A percentile compares a stretch with the other conserved stretches of the same genome.
Conservation (phyloP, 1,139 yeast genomes). For the Candida neerlandica region DNA sequence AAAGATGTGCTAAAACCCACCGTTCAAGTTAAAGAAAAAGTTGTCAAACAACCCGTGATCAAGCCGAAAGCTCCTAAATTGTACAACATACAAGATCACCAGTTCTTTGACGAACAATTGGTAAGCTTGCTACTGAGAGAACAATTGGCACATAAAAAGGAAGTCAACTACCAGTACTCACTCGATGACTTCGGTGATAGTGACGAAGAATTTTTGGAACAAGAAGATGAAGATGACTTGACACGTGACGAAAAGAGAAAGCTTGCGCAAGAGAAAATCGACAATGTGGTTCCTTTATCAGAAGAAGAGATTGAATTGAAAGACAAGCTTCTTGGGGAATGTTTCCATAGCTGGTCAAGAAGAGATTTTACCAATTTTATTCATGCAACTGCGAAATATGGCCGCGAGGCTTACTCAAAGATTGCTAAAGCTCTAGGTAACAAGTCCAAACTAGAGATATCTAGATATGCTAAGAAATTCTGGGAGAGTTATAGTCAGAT, state of each 20-base stretch:
- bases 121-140: slow-evolving; percentile 73
- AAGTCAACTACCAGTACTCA: slow-evolving; percentile 70
- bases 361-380: slow-evolving; percentile 87
- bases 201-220: slow-evolving; percentile 60
- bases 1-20: slow-evolving; percentile 66
- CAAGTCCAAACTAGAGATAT: slow-evolving; percentile 71
- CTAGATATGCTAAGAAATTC: slow-evolving; percentile 66
- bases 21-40: slow-evolving; percentile 9
- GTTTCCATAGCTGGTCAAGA: slow-evolving; percentile 81
- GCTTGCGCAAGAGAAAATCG: slow-evolving; percentile 65
- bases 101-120: slow-evolving; percentile 74
- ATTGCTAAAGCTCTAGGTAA: slow-evolving; percentile 70
- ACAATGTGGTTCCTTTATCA: slow-evolving; percentile 69
- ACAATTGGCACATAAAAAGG: slow-evolving; percentile 73
- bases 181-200: slow-evolving; percentile 54
- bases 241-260: slow-evolving; percentile 48
- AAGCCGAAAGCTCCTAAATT: slow-evolving; percentile 67
- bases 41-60: slow-evolving; percentile 15
- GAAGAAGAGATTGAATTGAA: slow-evolving; percentile 73
- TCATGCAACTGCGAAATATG: slow-evolving; percentile 79
- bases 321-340: slow-evolving; percentile 58
- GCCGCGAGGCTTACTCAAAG: slow-evolving; percentile 60
- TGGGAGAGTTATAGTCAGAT: slow-evolving; percentile 74
- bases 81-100: slow-evolving; percentile 80
- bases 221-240: slow-evolving; percentile 42